These are phyloP conservation scores for Solanum lycopersicoides DNA, from an alignment of 257 asterid species.

Conservation along the genomic window DNA sequence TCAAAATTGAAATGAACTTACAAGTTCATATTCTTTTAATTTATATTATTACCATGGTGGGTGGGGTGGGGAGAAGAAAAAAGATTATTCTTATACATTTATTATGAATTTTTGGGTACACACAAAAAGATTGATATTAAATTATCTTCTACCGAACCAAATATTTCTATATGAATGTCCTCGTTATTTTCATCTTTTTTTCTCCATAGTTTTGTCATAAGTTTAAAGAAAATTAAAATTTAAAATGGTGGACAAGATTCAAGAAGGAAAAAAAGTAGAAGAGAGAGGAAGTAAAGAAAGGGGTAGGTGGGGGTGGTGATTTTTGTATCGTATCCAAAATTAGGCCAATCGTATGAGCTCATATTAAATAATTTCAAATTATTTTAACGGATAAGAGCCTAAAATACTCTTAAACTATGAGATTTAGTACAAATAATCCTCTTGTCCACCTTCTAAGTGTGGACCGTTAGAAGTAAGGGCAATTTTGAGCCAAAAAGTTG, in stretches of 20 bases:
- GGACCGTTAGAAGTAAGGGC: background rate
- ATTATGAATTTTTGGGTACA: background rate
- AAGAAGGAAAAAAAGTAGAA: background rate
- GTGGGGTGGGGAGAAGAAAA: background rate
- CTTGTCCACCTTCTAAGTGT: background rate
- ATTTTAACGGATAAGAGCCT: background rate
- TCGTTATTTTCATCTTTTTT: background rate
- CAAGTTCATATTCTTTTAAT: background rate
- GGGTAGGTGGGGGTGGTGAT: background rate
- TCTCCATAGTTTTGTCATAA: background rate
- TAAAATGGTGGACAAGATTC: background rate
- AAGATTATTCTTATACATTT: too few relatives aligned
- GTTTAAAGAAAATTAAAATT: background rate
- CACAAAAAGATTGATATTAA: background rate
- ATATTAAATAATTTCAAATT: too few relatives aligned
- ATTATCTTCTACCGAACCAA: background rate
- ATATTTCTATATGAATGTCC: background rate
- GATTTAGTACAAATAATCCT: background rate
- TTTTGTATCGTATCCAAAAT: too few relatives aligned
- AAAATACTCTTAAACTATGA: background rate
- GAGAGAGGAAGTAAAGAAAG: background rate
- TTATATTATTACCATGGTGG: background rate
- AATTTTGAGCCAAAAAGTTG: background rate
- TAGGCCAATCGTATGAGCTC: background rate
- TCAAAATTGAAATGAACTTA: background rate